Base-by-base conservation (phyloP, 139 green algal species). In the Chlorella sp. region DNA sequence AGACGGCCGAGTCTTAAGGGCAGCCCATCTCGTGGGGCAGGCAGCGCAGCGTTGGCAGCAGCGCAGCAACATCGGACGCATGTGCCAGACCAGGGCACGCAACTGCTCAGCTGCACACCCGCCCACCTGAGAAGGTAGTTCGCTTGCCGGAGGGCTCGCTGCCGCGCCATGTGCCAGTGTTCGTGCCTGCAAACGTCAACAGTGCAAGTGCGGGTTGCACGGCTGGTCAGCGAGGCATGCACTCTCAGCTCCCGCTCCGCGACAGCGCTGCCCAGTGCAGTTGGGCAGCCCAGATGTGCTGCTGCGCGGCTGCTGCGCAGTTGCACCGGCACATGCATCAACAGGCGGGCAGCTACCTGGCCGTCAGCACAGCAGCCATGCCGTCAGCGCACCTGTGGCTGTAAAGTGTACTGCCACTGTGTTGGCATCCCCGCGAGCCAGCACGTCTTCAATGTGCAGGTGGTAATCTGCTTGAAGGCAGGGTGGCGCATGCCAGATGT, bases 391-490 rank as follows among this genome's bases (percentile, higher is more conserved):
- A 80, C 76, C 56, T 11, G 76, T 70, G 36, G n/a, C 13, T 1
- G 76, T 82, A 56, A 82, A 82, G 56, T 82, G 76, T 56, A 82
- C 48, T 26, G 76, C 76, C 34, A 72, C 76, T 28, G 56, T 82
- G 76, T 72, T 48, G 13, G 24, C n/a, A 13, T 82, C 56, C 6
- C 40, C 76, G 1, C 76, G 54, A 6, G 76, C 54, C 56, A 82
- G 56, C 76, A 82, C 54, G 54, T 72, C 54, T 56, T 82, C 76
- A 30, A 43, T 38, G 13, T 82, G 76, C 56, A 82, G 20, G 17
- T 60, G 28, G 54, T 72, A 82, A 60, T 82, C 76, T 60, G 16
- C 51, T n/a, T n/a, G n/a, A 24, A 16, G 9, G 51, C 11, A 60
- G 11, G 11, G n/a, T n/a, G n/a, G n/a, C n/a, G n/a, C n/a, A n/a